These are phyloP conservation scores for Spinacia oleracea DNA, from an alignment of 179 eudicot genomes.

Conservation along the genomic window DNA sequence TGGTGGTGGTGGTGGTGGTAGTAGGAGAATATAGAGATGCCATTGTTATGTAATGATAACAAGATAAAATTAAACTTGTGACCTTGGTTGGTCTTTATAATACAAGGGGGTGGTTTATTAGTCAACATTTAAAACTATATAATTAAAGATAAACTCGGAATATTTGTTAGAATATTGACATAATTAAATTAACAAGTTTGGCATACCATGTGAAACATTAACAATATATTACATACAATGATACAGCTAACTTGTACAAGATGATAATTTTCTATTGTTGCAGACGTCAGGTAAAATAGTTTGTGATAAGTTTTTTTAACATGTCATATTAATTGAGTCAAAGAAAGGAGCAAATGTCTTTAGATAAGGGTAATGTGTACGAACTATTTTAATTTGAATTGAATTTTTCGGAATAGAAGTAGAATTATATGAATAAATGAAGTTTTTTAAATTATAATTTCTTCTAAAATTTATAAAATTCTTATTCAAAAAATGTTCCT, in stretches of 20 bases:
- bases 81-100: neutral
- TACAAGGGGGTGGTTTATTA: neutral
- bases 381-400: too few species aligned
- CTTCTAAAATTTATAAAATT: too few species aligned
- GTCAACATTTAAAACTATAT: neutral
- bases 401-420: too few species aligned
- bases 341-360: neutral
- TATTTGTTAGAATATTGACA: neutral
- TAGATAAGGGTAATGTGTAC: too few species aligned
- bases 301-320: neutral
- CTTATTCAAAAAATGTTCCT: too few species aligned
- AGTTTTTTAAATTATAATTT: too few species aligned
- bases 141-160: neutral
- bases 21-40: slow-evolving; percentile 27
- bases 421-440: too few species aligned
- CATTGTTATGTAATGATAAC: slow-evolving; percentile 18
- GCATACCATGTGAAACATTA: neutral
- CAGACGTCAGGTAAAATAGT: neutral
- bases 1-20: slow-evolving; percentile 18
- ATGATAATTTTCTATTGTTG: neutral
- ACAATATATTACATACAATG: neutral
- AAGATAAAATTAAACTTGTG: neutral
- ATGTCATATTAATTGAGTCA: neutral
- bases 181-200: neutral
- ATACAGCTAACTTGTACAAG: neutral